These are phyloP conservation scores for Penicillium simplicissimum DNA, from an alignment of 495 filamentous ascomycete genomes.

Conservation along the genomic window DNA sequence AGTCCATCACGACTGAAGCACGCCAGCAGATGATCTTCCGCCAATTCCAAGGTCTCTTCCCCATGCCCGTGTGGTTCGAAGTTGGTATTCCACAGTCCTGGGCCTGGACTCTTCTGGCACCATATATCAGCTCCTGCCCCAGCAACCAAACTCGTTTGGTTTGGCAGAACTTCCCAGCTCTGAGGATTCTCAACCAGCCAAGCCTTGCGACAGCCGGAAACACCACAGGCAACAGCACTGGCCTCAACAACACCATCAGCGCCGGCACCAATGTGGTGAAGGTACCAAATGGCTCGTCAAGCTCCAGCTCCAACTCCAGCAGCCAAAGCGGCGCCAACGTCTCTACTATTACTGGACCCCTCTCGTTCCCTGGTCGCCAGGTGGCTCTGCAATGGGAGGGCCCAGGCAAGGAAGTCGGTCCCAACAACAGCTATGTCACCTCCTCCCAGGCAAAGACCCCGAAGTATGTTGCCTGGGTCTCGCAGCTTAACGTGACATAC, in stretches of 20 bases:
- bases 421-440: conserved; percentile 81
- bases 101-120: conserved; percentile 84
- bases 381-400: conserved; percentile 72
- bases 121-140: conserved; percentile 80
- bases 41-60: conserved; percentile 80
- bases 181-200: conserved; percentile 75
- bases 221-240: conserved; percentile 56
- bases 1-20: conserved; percentile 80
- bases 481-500: conserved; percentile 86
- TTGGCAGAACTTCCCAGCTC: conserved; percentile 87
- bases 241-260: conserved; percentile 40
- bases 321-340: conserved; percentile 53
- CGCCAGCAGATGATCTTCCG: conserved; percentile 89
- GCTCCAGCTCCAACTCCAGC: conserved; percentile 42
- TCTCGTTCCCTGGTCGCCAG: conserved; percentile 74
- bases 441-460: conserved; percentile 57
- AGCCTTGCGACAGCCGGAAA: conserved; percentile 59
- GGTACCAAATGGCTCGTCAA: conserved; percentile 18
- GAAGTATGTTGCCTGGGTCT: conserved; percentile 72
- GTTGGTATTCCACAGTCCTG: conserved; percentile 80
- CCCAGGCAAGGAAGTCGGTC: conserved; percentile 69
- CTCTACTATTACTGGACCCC: conserved; percentile 63
- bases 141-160: conserved; percentile 69
- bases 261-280: conserved; percentile 38
- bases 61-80: conserved; percentile 86